Evolutionary conservation across 176 grass and related monocot species (phyloP), one percentile per base, ranked within the genome.

Genomic region (Triticum aestivum): DNA sequence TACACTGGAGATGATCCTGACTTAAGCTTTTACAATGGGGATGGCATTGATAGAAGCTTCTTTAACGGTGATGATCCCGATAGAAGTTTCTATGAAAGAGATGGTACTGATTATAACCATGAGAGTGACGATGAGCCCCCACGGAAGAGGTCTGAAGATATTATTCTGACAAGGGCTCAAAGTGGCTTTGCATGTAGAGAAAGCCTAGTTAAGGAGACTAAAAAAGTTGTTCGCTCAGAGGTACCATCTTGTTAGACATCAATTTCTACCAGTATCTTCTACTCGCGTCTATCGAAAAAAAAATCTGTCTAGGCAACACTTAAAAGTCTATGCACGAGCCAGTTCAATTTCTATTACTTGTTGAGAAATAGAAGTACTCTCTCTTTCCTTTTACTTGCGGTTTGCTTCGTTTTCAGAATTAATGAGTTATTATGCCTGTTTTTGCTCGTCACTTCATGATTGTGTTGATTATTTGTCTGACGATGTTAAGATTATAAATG

Each of bases 171-270:
- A 79, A 88, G 93, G 80, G 72, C 45, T 37, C 81, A 81, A 59
- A 95, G 51, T 39, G 93, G 92, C 20, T 95, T 95, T 66, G 77
- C 87, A 64, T 98, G 95, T 75, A 85, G 95, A 83, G 87, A 92
- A 32, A 38, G 88, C 38, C 80, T 84, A 0, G 95, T 95, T 41
- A 98, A 95, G 83, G 95, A 92, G 82, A 90, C 93, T 3, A 82
- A 73, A 51, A 93, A 87, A 61, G 81, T 89, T 33, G 82, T 82
- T 76, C 69, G 90, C 63, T 91, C 85, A 47, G 91, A 95, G 95
- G 95, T 97, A 83, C 11, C 37, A 21, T 67, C 61, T 61, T 83
- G 14, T 67, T n/a, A 77, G 1, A 65, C 52, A 80, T 85, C 18
- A 17, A 33, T 78, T 73, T 34, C 7, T 35, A 65, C 35, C 51